phyloP scores from a whole-genome alignment of 2,329 filamentous ascomycete genomes.

The Apiospora hydei region DNA sequence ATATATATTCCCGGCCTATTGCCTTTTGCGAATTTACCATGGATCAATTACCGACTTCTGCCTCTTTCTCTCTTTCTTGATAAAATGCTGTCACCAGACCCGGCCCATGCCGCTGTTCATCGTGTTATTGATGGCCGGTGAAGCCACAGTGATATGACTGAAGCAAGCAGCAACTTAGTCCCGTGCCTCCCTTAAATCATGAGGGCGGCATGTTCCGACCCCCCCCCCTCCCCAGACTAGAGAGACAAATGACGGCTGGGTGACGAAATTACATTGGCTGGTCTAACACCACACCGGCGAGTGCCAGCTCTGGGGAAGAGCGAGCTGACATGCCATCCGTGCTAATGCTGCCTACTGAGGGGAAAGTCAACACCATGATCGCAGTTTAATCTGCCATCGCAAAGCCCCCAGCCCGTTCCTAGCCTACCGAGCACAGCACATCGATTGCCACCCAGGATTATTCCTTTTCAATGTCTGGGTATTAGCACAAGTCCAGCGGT shows the following conservation, averaged over 20 bases:
- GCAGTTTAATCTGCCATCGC: conserved; percentile 15
- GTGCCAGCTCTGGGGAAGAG: not conserved
- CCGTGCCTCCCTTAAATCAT: not conserved
- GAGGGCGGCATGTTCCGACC: conserved; percentile 14
- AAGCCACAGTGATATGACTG: conserved; percentile 15
- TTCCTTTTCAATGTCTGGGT: not conserved
- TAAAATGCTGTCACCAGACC: not conserved
- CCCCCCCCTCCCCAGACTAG: conserved; percentile 2
- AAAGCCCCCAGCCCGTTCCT: not conserved
- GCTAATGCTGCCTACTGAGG: conserved; percentile 1
- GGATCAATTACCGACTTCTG: not conserved
- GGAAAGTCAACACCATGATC: conserved; percentile 19
- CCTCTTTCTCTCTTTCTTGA: not conserved
- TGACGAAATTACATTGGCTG: conserved; percentile 9
- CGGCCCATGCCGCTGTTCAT: conserved; percentile 12
- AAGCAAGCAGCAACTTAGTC: conserved; percentile 13
- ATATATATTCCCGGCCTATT: conserved; percentile 3
- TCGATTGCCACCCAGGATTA: not conserved
- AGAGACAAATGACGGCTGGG: conserved; percentile 16
- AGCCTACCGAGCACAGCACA: not conserved
- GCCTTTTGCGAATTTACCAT: not conserved
- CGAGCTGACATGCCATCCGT: conserved; percentile 8
- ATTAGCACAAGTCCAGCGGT: conserved; percentile 6
- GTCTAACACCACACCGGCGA: not conserved
- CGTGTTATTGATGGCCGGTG: not conserved